phyloP scores from a whole-genome alignment of 1,284 basidiomycete species.

The Leccinum cinnamomeum region DNA sequence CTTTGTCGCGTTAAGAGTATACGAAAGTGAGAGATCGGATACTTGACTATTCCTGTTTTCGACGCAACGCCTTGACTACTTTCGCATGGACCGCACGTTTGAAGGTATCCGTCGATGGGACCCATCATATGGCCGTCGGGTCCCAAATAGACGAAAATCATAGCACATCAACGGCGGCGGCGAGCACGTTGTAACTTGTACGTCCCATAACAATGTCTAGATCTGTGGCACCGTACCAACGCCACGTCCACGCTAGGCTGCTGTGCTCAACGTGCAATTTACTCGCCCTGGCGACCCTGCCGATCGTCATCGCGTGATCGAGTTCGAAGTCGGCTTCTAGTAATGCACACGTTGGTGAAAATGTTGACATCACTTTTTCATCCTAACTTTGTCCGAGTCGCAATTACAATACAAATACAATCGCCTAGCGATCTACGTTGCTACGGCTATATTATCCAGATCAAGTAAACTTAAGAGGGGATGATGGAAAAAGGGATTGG shows the following conservation, averaged over 20 bases:
- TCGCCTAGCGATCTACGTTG: too few relatives aligned
- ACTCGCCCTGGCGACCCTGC: background rate
- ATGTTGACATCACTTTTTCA: background rate
- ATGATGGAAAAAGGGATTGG: background rate
- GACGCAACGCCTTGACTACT: background rate
- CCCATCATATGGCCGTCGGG: background rate
- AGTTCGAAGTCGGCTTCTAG: background rate
- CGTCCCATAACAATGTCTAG: background rate
- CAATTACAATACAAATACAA: too few relatives aligned
- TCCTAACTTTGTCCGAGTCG: too few relatives aligned
- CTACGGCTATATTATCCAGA: background rate
- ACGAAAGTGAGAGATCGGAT: too few relatives aligned
- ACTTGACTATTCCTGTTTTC: too few relatives aligned
- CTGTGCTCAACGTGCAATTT: background rate
- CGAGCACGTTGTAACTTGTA: too few relatives aligned
- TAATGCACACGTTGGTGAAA: background rate
- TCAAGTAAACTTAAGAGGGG: background rate
- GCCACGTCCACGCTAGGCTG: background rate
- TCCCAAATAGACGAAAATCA: background rate
- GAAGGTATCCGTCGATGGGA: background rate
- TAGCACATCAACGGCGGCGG: background rate
- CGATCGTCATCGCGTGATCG: background rate
- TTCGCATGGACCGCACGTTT: background rate
- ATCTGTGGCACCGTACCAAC: background rate
- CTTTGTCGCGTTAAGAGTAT: too few relatives aligned